Evolutionary conservation across 2,329 filamentous ascomycete genomes (phyloP).

Genomic region (Botrytis aclada): DNA sequence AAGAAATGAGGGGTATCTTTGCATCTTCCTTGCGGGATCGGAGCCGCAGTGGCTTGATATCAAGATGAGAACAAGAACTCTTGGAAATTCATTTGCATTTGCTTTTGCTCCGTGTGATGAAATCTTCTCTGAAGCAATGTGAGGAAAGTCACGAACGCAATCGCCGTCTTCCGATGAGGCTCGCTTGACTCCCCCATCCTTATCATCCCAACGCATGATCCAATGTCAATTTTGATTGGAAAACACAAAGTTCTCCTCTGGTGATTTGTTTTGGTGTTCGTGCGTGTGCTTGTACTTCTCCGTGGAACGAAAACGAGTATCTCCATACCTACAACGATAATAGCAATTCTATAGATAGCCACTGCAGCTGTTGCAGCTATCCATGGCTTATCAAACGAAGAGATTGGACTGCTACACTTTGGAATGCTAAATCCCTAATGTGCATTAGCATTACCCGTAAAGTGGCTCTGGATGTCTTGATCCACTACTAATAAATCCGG

Average conservation of each 20-base stretch:
- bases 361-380: neutral
- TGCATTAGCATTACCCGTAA: neutral
- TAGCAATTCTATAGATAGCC: neutral
- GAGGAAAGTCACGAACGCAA: neutral
- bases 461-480: slow-evolving; percentile 6
- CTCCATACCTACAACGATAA: neutral
- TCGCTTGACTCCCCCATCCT: slow-evolving; percentile 7
- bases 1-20: slow-evolving; percentile 8
- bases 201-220: neutral
- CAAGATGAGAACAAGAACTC: neutral
- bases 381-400: neutral
- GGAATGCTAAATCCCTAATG: neutral
- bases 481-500: neutral
- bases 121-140: too few species aligned
- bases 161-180: neutral
- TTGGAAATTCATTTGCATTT: neutral
- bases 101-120: neutral
- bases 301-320: neutral
- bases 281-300: neutral
- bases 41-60: neutral
- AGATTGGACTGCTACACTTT: neutral
- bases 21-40: neutral
- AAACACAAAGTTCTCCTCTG: neutral
- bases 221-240: neutral
- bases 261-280: neutral